A percentile compares a stretch with the other conserved stretches of the same genome.
Evolutionary conservation across 2,329 filamentous ascomycete species (phyloP).

Genomic region (Aspergillus tamarii): DNA sequence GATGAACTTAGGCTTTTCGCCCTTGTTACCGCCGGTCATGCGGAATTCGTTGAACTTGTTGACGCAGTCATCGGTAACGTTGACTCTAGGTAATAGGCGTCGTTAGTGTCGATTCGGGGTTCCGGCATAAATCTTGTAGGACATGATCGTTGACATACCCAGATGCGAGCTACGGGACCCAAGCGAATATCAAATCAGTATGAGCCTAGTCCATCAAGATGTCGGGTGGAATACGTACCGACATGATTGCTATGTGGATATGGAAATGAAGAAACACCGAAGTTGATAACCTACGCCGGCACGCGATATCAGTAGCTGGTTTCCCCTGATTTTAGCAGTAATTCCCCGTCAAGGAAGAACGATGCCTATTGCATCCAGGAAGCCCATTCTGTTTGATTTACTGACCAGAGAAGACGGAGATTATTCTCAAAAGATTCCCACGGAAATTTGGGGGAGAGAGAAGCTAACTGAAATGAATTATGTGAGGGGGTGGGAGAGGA

Average conservation of each 20-base stretch:
- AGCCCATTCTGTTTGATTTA: neutral
- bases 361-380: neutral
- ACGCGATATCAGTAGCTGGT: conserved; percentile 35
- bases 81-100: conserved; percentile 40
- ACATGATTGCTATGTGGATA: conserved; percentile 36
- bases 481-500: conserved; percentile 19
- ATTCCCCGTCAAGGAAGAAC: neutral
- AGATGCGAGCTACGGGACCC: conserved; percentile 36
- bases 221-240: conserved; percentile 30
- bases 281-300: conserved; percentile 30
- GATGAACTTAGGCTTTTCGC: conserved; percentile 49
- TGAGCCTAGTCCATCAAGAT: neutral
- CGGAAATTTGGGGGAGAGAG: neutral
- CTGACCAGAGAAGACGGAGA: conserved; percentile 25
- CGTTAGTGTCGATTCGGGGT: neutral
- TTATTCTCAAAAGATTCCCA: conserved; percentile 11
- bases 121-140: neutral
- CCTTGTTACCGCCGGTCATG: conserved; percentile 42
- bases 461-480: conserved; percentile 6
- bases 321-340: conserved; percentile 16
- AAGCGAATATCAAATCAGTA: conserved; percentile 16
- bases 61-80: conserved; percentile 52
- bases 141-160: conserved; percentile 31
- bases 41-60: conserved; percentile 52
- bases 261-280: conserved; percentile 23